These are phyloP conservation scores for Pythium pyrilobum DNA, from an alignment of 352 stramenopile genomes.

Conservation along the genomic window DNA sequence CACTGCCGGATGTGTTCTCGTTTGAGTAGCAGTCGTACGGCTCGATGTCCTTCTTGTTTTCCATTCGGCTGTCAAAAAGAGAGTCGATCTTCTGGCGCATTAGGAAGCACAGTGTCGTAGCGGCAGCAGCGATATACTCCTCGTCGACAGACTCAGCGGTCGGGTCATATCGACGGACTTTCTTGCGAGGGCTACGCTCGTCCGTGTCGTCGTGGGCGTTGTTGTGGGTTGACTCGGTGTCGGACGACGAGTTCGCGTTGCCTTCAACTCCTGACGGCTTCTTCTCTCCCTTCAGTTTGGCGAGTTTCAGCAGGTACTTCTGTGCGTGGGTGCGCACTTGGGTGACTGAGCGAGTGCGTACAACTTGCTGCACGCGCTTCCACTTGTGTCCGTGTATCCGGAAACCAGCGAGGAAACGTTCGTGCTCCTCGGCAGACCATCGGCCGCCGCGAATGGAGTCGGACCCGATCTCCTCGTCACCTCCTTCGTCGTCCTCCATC, in stretches of 20 bases:
- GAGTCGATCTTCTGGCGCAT: conserved; percentile 85
- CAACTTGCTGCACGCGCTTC: conserved; percentile 87
- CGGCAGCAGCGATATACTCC: conserved; percentile 74
- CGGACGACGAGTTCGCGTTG: conserved; percentile 11
- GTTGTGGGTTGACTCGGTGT: conserved; percentile 17
- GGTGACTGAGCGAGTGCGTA: conserved; percentile 82
- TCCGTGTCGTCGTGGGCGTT: conserved; percentile 17
- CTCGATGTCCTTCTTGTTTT: conserved; percentile 53
- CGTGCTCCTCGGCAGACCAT: conserved; percentile 83
- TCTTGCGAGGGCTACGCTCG: conserved; percentile 38
- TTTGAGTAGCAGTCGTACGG: conserved; percentile 72
- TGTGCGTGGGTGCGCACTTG: conserved; percentile 87
- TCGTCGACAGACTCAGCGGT: conserved; percentile 54
- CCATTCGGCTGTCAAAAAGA: conserved; percentile 55
- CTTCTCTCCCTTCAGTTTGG: conserved; percentile 83
- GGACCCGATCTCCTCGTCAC: conserved; percentile 39
- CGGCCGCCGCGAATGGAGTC: conserved; percentile 71
- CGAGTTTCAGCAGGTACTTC: conserved; percentile 88
- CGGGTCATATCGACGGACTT: conserved; percentile 36
- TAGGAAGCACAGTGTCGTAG: conserved; percentile 75
- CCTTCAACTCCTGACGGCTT: conserved; percentile 31
- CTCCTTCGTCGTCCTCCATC: conserved; percentile 57
- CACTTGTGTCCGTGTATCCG: conserved; percentile 87
- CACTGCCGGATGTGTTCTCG: conserved; percentile 9
- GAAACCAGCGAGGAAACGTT: conserved; percentile 83